These are phyloP conservation scores for Paspalum vaginatum DNA, from an alignment of 176 grass and related monocot genomes.

Conservation along the genomic window DNA sequence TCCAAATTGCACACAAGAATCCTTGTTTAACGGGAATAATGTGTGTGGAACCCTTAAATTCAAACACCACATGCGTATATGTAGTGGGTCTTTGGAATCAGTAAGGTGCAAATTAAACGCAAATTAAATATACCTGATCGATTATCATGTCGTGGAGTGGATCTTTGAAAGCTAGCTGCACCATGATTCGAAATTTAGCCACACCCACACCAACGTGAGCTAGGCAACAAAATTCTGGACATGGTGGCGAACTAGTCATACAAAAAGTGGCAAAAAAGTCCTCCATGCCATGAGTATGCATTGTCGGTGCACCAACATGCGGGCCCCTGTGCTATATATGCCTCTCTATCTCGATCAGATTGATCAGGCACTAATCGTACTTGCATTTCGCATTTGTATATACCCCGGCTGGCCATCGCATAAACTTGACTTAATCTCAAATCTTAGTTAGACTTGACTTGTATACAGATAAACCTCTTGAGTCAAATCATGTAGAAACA, in stretches of 20 bases:
- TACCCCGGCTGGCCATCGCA: neutral
- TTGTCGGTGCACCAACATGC: conserved; percentile 59
- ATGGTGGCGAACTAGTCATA: conserved; percentile 49
- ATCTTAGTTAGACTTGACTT: neutral
- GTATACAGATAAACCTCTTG: neutral
- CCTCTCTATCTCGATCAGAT: neutral
- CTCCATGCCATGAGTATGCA: conserved; percentile 45
- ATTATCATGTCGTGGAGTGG: neutral
- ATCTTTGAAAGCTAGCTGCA: conserved; percentile 18
- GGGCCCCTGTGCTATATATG: conserved; percentile 25
- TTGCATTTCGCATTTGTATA: neutral
- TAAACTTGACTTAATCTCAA: conserved; percentile 25
- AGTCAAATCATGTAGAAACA: conserved; percentile 29
- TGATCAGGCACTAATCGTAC: neutral
- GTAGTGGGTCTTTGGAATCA: neutral
- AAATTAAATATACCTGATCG: neutral
- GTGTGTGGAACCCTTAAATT: neutral
- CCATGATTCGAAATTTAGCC: conserved; percentile 44
- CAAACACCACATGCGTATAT: neutral
- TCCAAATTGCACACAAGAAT: neutral
- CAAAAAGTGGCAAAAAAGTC: conserved; percentile 31
- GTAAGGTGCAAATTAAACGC: neutral
- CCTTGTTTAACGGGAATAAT: neutral
- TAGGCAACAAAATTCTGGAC: conserved; percentile 52
- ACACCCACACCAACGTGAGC: conserved; percentile 37